Evolutionary conservation across 2,329 filamentous ascomycete species (phyloP), one percentile per base, ranked within the genome.

Genomic region (Karstenula rhodostoma): DNA sequence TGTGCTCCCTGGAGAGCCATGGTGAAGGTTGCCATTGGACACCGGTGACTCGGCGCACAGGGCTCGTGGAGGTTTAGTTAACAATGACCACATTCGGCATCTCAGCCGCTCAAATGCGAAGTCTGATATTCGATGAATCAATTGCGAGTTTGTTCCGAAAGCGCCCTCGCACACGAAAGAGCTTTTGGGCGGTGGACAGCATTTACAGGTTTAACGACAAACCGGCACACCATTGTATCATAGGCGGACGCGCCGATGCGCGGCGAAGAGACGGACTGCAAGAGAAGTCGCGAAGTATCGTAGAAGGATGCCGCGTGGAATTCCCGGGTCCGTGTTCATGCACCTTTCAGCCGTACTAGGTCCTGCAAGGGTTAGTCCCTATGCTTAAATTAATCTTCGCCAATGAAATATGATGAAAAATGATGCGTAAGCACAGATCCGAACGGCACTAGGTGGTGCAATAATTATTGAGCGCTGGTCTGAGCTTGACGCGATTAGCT

Each of bases 1-100:
- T 44, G 37, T 33, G 22, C 25, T 47, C 47, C 52, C 52, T 17
- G 29, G 29, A 55, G 42, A 37, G 29, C 42, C 25, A 55, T 55
- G 52, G 40, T 47, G n/a, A 25, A 19, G 27, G 51, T n/a, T 47
- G 51, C 25, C 25, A 35, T 47, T 46, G 52, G 42, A 46, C 40
- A 55, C 47, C 42, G 52, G 52, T 46, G 29, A 55, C 52, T 55
- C 52, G 52, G 52, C 13, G 37, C 29, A 25, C 42, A 54, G 42
- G 52, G 52, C 19, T 46, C n/a, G 29, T 55, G 23, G 29, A 32
- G 42, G 29, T 55, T 40, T 27, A 55, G 27, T 55, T 55, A 55
- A 55, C 52, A 55, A 44, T 44, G 37, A 55, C 52, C 37, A 43
- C n/a, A 47, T 55, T 55, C 29, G 52, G 52, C 27, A 47, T 55